Evolutionary conservation across 78 protist species (phyloP).

Genomic region (Dictyostelium purpureum): DNA sequence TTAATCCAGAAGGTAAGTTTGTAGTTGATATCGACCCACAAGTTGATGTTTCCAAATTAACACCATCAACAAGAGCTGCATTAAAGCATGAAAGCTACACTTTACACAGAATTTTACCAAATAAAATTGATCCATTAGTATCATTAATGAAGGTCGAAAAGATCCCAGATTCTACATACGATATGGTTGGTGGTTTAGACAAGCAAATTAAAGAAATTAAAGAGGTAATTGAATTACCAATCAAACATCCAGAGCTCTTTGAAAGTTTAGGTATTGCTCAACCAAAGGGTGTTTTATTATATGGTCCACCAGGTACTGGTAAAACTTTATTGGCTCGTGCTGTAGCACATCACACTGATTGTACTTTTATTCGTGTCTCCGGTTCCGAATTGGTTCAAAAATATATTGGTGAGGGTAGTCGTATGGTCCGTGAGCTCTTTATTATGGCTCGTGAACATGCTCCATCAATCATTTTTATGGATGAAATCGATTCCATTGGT

Average conservation of each 20-base stretch:
- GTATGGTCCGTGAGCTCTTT: slow-evolving; percentile 99
- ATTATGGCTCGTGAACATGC: slow-evolving; percentile 99
- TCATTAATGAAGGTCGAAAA: slow-evolving; percentile 95
- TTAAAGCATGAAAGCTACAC: slow-evolving; percentile 92
- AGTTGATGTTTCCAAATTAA: slow-evolving; percentile 89
- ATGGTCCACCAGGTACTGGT: slow-evolving; percentile 99
- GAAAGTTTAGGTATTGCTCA: slow-evolving; percentile 99
- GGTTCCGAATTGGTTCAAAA: slow-evolving; percentile 99
- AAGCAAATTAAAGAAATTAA: slow-evolving; percentile 99
- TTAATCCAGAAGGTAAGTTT: slow-evolving; percentile 98
- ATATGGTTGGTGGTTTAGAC: slow-evolving; percentile 99
- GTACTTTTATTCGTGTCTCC: slow-evolving; percentile 99
- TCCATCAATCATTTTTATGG: slow-evolving; percentile 99
- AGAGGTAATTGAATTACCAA: slow-evolving; percentile 99
- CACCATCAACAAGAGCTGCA: slow-evolving; percentile 95
- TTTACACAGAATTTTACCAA: slow-evolving; percentile 97
- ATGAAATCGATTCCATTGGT: slow-evolving; percentile 99
- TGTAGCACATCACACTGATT: slow-evolving; percentile 99
- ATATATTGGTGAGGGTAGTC: slow-evolving; percentile 99
- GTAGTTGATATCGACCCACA: slow-evolving; percentile 97
- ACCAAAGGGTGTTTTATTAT: slow-evolving; percentile 97
- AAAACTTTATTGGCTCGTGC: slow-evolving; percentile 99
- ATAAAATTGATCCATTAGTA: slow-evolving; percentile 90
- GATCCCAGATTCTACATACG: slow-evolving; percentile 99
- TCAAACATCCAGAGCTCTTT: slow-evolving; percentile 99